Conservation (phyloP, 1,284 basidiomycete genomes). For the Boletus subluridellus region DNA sequence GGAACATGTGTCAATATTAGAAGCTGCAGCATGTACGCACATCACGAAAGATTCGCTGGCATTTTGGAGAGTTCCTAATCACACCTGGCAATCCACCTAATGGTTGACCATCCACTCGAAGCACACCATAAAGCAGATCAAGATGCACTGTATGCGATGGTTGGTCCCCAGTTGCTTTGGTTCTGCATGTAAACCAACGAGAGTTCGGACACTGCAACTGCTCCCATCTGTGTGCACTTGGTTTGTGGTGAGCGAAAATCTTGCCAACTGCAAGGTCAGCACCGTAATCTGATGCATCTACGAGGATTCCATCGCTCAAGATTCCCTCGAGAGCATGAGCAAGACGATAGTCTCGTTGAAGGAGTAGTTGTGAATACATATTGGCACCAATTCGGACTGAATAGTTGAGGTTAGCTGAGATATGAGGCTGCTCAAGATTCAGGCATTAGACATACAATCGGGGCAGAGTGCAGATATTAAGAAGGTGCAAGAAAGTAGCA, state of each 20-base stretch:
- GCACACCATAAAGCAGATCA: neutral
- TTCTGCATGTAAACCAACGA: neutral
- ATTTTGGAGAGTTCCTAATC: constrained; percentile 19
- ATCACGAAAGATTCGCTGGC: neutral
- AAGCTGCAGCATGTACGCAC: neutral
- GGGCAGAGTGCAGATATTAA: no score
- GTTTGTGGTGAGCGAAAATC: no score
- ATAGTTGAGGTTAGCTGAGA: neutral
- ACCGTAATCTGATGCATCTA: constrained; percentile 11
- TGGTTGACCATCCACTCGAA: neutral
- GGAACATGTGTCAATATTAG: no score
- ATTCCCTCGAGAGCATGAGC: constrained; percentile 26
- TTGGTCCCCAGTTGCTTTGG: neutral
- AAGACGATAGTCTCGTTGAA: constrained; percentile 25
- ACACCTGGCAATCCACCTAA: constrained; percentile 36
- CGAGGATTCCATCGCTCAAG: constrained; percentile 10
- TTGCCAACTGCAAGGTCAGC: constrained; percentile 23
- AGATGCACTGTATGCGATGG: neutral
- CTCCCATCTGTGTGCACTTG: no score
- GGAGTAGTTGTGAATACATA: constrained; percentile 2
- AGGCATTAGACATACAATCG: neutral
- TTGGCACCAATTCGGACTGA: constrained; percentile 13
- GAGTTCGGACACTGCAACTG: no score
- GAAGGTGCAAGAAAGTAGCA: constrained; percentile 34
- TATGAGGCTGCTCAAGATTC: neutral